Conservation (phyloP, 257 asterid genomes). For the Solanum etuberosum region DNA sequence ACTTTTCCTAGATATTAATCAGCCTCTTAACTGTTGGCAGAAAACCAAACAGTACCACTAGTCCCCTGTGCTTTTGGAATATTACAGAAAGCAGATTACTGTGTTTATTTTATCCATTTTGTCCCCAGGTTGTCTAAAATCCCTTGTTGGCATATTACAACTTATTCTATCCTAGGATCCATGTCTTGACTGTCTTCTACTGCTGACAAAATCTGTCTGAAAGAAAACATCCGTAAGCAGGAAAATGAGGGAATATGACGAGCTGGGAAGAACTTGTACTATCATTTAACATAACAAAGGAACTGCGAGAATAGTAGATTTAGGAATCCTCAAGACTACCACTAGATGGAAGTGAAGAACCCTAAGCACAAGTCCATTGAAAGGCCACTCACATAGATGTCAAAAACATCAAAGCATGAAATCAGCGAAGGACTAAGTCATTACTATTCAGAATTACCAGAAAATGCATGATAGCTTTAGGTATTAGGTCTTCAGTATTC, state of each 20-base stretch:
- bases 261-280: not conserved
- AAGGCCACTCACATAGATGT: not conserved
- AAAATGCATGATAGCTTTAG: not conserved
- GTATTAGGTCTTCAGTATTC: not conserved
- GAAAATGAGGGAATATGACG: not conserved
- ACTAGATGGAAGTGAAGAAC: not conserved
- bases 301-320: not conserved
- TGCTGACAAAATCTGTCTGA: not conserved
- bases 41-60: not conserved
- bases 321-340: not conserved
- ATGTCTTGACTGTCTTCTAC: not conserved
- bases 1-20: not conserved
- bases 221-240: not conserved
- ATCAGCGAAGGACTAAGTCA: not conserved
- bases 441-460: not conserved
- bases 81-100: not conserved
- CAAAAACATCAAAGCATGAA: not conserved
- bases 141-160: not conserved
- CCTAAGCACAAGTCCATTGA: not conserved
- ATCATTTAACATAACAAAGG: not conserved
- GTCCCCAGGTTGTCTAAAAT: not conserved
- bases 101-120: not conserved
- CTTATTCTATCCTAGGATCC: not conserved
- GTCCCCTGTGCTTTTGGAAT: not conserved
- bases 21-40: not conserved